Conservation (phyloP, 2,329 filamentous ascomycete genomes). For the Xylaria sp. region DNA sequence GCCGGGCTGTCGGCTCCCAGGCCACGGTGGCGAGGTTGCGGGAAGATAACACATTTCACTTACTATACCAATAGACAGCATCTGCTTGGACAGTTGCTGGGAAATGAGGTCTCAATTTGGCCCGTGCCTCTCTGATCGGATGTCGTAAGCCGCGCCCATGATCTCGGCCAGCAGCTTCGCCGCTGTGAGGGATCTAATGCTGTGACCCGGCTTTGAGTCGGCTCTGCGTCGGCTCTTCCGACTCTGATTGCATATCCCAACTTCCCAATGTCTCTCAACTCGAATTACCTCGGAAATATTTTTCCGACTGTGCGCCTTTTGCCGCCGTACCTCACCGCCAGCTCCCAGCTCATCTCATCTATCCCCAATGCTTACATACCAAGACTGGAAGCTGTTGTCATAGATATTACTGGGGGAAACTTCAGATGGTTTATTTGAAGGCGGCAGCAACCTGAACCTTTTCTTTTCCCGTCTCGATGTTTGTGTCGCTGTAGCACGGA, state of each 20-base stretch:
- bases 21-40: conserved; percentile 1
- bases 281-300: conserved; percentile 13
- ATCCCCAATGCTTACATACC: neutral
- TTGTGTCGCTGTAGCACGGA: conserved; percentile 10
- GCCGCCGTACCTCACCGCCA: neutral
- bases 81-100: neutral
- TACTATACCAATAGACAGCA: conserved; percentile 1
- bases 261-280: conserved; percentile 18
- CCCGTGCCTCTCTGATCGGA: neutral
- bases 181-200: conserved; percentile 20
- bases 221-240: conserved; percentile 10
- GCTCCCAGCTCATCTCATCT: neutral
- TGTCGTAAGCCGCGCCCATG: conserved; percentile 6
- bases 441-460: neutral
- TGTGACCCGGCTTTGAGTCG: conserved; percentile 19
- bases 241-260: conserved; percentile 17
- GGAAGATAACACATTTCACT: neutral
- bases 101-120: conserved; percentile 8
- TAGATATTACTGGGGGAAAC: neutral
- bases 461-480: neutral
- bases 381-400: conserved; percentile 2
- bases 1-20: neutral
- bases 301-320: neutral
- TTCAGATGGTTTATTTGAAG: neutral
- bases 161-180: conserved; percentile 21